These are phyloP conservation scores for Globisporangium mamillatum DNA, from an alignment of 352 stramenopile genomes.

Conservation along the genomic window DNA sequence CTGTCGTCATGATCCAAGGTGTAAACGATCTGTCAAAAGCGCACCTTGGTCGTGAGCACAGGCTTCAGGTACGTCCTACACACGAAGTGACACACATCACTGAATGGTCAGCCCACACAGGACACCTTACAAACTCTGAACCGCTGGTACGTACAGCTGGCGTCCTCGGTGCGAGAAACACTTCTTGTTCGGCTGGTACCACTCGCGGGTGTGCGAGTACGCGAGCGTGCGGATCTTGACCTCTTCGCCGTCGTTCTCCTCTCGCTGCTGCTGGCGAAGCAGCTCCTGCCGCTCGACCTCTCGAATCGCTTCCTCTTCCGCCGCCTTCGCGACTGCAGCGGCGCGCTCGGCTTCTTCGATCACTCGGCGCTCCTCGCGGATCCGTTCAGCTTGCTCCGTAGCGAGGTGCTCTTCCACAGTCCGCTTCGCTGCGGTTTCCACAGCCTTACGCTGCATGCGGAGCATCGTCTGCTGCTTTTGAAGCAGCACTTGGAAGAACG, in stretches of 20 bases:
- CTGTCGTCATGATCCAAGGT: neutral
- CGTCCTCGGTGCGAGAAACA: constrained; percentile 57
- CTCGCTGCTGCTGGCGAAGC: constrained; percentile 33
- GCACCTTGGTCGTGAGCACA: constrained; percentile 40
- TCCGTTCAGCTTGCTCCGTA: constrained; percentile 12
- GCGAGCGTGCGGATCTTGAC: constrained; percentile 56
- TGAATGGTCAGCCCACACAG: neutral
- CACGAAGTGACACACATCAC: constrained; percentile 1
- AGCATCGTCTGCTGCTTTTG: constrained; percentile 28
- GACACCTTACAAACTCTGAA: neutral
- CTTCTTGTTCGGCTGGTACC: constrained; percentile 62
- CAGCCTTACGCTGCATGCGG: constrained; percentile 22
- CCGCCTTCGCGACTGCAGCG: constrained; percentile 12
- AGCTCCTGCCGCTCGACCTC: constrained; percentile 24
- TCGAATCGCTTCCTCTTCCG: constrained; percentile 22
- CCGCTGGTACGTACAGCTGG: constrained; percentile 34
- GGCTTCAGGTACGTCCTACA: constrained; percentile 59
- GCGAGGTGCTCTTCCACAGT: constrained; percentile 1
- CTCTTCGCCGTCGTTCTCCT: constrained; percentile 57
- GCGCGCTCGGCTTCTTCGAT: constrained; percentile 11
- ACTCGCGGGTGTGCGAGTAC: constrained; percentile 57
- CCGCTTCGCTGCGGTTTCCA: constrained; percentile 20
- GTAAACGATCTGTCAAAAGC: neutral
- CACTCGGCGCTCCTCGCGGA: constrained; percentile 8
- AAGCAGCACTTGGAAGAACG: constrained; percentile 35